Evolutionary conservation across 2,329 filamentous ascomycete genomes (phyloP).

Genomic region (Fusarium algeriense): DNA sequence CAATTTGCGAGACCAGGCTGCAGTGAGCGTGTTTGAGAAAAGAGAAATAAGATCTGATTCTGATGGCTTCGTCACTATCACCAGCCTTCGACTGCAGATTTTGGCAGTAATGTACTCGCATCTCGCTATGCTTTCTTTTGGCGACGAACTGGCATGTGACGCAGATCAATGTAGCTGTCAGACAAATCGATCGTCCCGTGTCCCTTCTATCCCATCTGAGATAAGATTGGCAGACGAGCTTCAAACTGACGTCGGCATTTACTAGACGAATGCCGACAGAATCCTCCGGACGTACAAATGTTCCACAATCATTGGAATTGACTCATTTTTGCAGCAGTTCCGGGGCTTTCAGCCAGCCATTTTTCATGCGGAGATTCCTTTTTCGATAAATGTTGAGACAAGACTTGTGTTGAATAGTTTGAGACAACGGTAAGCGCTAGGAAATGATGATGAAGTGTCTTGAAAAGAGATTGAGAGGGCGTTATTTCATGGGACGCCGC

Average conservation of each 20-base stretch:
- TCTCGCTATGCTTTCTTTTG: background rate
- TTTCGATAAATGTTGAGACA: background rate
- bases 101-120: background rate
- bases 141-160: background rate
- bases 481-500: background rate
- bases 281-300: accelerated
- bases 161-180: background rate
- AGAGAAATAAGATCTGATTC: background rate
- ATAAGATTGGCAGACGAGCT: background rate
- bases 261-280: background rate
- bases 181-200: background rate
- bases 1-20: background rate
- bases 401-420: background rate
- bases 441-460: background rate
- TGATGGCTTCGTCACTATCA: background rate
- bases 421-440: background rate
- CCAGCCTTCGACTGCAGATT: background rate
- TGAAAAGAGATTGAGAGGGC: background rate
- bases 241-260: background rate
- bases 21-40: background rate
- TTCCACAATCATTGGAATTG: background rate
- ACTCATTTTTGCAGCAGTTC: background rate
- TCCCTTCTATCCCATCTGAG: background rate
- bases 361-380: background rate
- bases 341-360: background rate